Conservation (phyloP, 2,329 filamentous ascomycete species). For the Clonostachys rhizophaga region DNA sequence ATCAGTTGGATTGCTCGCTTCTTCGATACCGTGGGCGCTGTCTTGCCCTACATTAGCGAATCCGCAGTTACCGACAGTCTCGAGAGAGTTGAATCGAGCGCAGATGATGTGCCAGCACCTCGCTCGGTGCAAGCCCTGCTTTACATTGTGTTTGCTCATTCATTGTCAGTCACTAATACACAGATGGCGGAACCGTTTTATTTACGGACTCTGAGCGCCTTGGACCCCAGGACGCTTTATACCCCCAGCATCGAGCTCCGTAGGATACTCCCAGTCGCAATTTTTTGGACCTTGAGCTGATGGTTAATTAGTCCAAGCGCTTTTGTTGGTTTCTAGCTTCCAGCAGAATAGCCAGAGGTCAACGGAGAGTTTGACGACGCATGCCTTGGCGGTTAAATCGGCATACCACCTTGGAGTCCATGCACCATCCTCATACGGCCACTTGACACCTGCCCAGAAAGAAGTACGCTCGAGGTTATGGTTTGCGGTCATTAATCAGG, state of each 20-base stretch:
- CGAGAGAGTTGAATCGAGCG: conserved; percentile 6
- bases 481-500: conserved; percentile 22
- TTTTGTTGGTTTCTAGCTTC: conserved; percentile 21
- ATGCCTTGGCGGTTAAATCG: conserved; percentile 20
- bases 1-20: conserved; percentile 13
- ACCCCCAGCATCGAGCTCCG: conserved; percentile 10
- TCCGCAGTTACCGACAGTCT: conserved; percentile 10
- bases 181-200: conserved; percentile 16
- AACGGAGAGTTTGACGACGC: conserved; percentile 21
- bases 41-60: conserved; percentile 15
- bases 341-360: conserved; percentile 26
- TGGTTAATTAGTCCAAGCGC: conserved; percentile 14
- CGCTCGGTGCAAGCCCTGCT: conserved; percentile 12
- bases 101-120: conserved; percentile 4
- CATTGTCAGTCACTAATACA: conserved; percentile 10
- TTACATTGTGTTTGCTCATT: conserved; percentile 19
- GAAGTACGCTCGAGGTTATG: conserved; percentile 18
- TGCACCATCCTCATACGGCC: conserved; percentile 16
- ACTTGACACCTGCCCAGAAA: conserved; percentile 11
- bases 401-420: conserved; percentile 26
- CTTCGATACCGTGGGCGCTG: conserved; percentile 19
- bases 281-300: background rate
- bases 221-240: conserved; percentile 15
- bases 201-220: conserved; percentile 11
- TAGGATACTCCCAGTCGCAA: background rate